Evolutionary conservation across 129 eudicot genomes (phyloP), one percentile per base, ranked within the genome.

Genomic region (Flaveria brownii): DNA sequence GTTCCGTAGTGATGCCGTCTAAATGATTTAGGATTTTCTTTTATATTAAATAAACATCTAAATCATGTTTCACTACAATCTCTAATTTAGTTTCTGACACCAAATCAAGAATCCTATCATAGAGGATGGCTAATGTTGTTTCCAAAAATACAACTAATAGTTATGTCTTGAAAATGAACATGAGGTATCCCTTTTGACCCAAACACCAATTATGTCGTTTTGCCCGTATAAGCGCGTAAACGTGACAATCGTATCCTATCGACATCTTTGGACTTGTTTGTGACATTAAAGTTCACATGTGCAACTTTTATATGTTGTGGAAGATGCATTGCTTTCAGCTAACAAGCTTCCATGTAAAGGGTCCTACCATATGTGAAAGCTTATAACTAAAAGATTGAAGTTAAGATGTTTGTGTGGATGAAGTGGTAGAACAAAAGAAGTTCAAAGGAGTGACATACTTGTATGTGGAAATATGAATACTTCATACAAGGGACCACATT

Each of bases 211-310:
- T 60, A 23, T 60, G 20, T 63, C 0, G 12, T 63, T 63, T 63
- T 63, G 22, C 26, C 22, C 25, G 26, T 12, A 26, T 14, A 39
- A 73, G 25, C 70, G 45, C 67, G 64, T 75, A 14, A 80, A 67
- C 54, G 51, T 56, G 57, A 20, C 16, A 68, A 56, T 74, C 64
- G 49, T 68, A 79, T 59, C 43, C 52, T 73, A 43, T 73, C 16
- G 20, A 74, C 23, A 50, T 62, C 66, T 50, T 71, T 72, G 64
- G 78, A 72, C 12, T 72, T 67, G 71, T 80, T 74, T 43, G 74
- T 67, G 84, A 67, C 80, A 80, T 28, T 80, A 78, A 74, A 67
- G 80, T 74, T 80, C 84, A 74, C 84, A 80, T 80, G 84, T 78
- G 84, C 55, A 80, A 73, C 83, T 65, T 73, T 66, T 43, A 56